Evolutionary conservation across 768 basidiomycete genomes (phyloP).

Genomic region (Termitomyces sp.): DNA sequence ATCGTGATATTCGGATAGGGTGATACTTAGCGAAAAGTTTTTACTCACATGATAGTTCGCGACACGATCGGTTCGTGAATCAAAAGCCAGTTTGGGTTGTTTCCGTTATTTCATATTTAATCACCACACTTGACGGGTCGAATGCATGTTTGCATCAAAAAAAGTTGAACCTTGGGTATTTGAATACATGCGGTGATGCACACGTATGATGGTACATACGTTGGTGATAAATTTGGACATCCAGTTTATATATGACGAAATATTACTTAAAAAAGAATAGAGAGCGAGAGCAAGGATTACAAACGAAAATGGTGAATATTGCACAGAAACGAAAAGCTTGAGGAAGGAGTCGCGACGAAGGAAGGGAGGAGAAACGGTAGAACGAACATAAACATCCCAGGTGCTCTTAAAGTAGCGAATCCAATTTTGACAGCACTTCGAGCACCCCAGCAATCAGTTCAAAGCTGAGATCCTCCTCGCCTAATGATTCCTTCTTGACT

Average conservation of each 20-base stretch:
- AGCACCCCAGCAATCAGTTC: conserved; percentile 92
- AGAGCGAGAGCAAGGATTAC: not conserved
- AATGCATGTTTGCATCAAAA: no score
- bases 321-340: not conserved
- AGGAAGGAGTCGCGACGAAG: not conserved
- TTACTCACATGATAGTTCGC: no score
- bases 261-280: not conserved
- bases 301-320: not conserved
- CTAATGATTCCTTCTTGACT: conserved; percentile 65
- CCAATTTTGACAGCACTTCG: conserved; percentile 90
- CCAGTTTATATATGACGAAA: conserved; percentile 1
- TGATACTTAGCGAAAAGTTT: no score
- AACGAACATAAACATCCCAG: not conserved
- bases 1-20: no score
- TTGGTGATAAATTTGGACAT: not conserved
- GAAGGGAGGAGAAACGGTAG: not conserved
- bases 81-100: no score
- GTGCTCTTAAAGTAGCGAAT: conserved; percentile 64
- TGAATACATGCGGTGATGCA: no score
- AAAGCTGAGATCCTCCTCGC: conserved; percentile 79
- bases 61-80: no score
- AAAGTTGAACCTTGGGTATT: no score
- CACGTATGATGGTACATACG: no score
- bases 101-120: no score
- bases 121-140: no score